A percentile compares a stretch with the other conserved stretches of the same genome.
These are phyloP conservation scores for Phylloporus sp. DNA, from an alignment of 768 basidiomycete species.

Conservation along the genomic window DNA sequence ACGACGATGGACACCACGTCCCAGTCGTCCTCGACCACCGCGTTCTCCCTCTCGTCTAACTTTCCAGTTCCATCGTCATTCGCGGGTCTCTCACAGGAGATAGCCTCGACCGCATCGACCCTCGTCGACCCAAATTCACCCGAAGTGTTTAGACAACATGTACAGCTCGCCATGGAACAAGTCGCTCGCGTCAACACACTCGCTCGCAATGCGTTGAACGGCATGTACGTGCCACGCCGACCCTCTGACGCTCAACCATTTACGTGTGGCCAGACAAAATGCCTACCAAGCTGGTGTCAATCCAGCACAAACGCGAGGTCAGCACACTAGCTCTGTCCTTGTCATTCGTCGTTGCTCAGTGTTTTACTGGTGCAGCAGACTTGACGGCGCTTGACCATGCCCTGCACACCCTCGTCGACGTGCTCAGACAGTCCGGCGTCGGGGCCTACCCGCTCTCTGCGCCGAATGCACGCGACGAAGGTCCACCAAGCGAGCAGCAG, in stretches of 20 bases:
- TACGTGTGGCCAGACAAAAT: constrained; percentile 42
- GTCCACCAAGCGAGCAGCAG: constrained; percentile 42
- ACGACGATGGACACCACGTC: constrained; percentile 16
- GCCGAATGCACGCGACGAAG: constrained; percentile 8
- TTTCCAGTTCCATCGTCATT: constrained; percentile 10
- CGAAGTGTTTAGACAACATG: constrained; percentile 57
- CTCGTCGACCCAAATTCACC: constrained; percentile 54
- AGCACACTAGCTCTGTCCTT: constrained; percentile 3
- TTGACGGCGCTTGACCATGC: constrained; percentile 50
- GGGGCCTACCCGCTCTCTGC: constrained; percentile 58
- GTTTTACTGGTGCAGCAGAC: constrained; percentile 35
- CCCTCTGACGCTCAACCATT: background rate
- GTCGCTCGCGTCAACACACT: constrained; percentile 46
- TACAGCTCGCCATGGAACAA: constrained; percentile 46
- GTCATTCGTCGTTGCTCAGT: background rate
- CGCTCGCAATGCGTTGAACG: constrained; percentile 45
- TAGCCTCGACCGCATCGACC: constrained; percentile 6
- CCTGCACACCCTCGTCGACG: constrained; percentile 42
- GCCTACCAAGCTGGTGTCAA: constrained; percentile 56
- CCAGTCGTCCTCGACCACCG: constrained; percentile 13
- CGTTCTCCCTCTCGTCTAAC: constrained; percentile 17
- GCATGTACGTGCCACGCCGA: constrained; percentile 43
- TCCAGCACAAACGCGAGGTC: constrained; percentile 55
- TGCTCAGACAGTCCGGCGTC: constrained; percentile 57
- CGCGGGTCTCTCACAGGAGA: constrained; percentile 26